A percentile compares a stretch with the other conserved stretches of the same genome.
Evolutionary conservation across 805 yeast genomes (phyloP).

Genomic region (Candida xiaguanensis): DNA sequence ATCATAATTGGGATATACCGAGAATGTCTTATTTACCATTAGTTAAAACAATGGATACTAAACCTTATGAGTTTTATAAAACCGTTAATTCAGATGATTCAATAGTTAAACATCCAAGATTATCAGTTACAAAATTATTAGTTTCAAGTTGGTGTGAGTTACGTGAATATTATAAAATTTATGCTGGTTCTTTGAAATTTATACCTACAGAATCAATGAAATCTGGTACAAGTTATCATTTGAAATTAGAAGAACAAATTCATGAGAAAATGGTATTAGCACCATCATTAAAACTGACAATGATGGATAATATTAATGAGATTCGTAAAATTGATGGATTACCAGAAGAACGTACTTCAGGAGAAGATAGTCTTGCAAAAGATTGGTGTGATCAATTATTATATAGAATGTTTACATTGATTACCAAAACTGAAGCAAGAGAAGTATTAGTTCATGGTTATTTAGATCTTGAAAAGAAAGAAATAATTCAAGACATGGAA

Average conservation of each 20-base stretch:
- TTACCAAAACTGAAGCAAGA: constrained; percentile 51
- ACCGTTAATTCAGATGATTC: constrained; percentile 20
- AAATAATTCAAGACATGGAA: constrained; percentile 11
- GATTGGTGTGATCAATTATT: constrained; percentile 42
- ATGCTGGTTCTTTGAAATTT: constrained; percentile 33
- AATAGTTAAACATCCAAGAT: constrained; percentile 27
- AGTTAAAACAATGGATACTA: background rate
- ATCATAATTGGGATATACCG: constrained; percentile 10
- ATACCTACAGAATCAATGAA: constrained; percentile 37
- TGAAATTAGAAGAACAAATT: constrained; percentile 40
- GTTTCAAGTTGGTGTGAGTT: constrained; percentile 70
- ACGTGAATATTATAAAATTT: constrained; percentile 49
- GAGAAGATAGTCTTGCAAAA: constrained; percentile 16
- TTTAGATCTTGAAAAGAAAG: constrained; percentile 27
- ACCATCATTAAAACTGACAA: constrained; percentile 3
- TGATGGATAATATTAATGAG: constrained; percentile 4
- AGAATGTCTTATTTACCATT: constrained; percentile 2
- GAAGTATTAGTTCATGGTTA: constrained; percentile 59
- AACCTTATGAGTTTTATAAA: constrained; percentile 26
- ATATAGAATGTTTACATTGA: constrained; percentile 36
- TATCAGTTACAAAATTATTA: constrained; percentile 59
- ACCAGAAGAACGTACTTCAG: background rate
- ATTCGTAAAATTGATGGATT: constrained; percentile 7
- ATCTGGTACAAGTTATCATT: constrained; percentile 48
- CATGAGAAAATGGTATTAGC: constrained; percentile 35